These are phyloP conservation scores for Panaeolus papilionaceus DNA, from an alignment of 768 basidiomycete species.

Conservation along the genomic window DNA sequence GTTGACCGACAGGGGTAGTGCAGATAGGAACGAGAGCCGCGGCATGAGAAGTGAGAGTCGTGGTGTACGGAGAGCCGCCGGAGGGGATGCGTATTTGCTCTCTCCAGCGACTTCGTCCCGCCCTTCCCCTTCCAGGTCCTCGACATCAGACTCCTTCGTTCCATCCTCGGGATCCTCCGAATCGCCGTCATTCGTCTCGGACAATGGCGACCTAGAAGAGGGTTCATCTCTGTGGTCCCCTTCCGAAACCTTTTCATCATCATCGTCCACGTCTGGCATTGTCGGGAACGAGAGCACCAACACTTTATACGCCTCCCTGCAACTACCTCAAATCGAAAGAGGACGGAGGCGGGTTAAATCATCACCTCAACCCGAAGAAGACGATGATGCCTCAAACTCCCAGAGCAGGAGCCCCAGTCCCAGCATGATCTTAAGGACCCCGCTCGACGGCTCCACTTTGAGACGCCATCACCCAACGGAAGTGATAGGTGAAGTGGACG, in stretches of 20 bases:
- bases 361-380: neutral
- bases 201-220: neutral
- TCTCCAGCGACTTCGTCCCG: slow-evolving; percentile 12
- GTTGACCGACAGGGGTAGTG: slow-evolving; percentile 44
- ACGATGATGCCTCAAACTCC: neutral
- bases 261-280: neutral
- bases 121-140: slow-evolving; percentile 18
- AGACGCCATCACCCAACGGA: slow-evolving; percentile 23
- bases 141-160: neutral
- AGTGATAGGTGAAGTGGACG: slow-evolving; percentile 28
- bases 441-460: slow-evolving; percentile 37
- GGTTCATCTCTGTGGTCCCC: neutral
- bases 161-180: neutral
- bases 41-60: slow-evolving; percentile 47
- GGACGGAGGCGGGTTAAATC: neutral
- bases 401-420: slow-evolving; percentile 51
- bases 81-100: neutral
- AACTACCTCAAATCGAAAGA: neutral
- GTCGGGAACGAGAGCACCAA: neutral
- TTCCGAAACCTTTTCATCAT: neutral
- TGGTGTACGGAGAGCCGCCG: slow-evolving; percentile 17
- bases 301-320: neutral
- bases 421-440: slow-evolving; percentile 52
- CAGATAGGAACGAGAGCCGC: slow-evolving; percentile 44
- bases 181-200: neutral